Base-by-base conservation (phyloP, 2,329 filamentous ascomycete genomes). In the Colletotrichum eleusines region DNA sequence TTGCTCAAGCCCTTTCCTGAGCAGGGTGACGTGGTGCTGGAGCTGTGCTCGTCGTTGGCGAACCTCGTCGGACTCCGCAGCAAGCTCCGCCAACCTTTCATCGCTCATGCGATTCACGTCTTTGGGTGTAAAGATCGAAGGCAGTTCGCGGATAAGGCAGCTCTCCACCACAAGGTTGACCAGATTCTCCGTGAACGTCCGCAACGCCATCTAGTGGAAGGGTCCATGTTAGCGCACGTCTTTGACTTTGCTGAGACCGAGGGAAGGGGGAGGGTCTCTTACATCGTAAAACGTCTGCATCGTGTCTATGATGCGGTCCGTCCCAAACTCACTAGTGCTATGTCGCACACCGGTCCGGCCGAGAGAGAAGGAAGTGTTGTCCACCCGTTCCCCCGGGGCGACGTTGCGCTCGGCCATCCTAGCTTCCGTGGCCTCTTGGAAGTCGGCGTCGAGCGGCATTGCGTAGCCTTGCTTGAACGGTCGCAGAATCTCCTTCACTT, bases 111-210 rank as follows among this genome's bases (percentile, higher is more conserved):
- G 65, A 46, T 77, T 75, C 1, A 86, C 79, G 0, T 74, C 75
- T 0, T 76, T 76, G 1, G 82, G 77, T 0, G 80, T 84, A 40
- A 87, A 77, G 3, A 87, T 83, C 0, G 71, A 63, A 0, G 81
- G 78, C 0, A 87, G 68, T 1, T 82, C 79, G 0, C 67, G 74
- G 0, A 88, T 75, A 0, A 88, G 80, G 54, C 84, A 86, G 40
- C 83, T 83, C 73, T 88, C 86, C 0, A 86, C 78, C 0, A 81
- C 85, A 0, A 87, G 77, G n/a, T 81, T 85, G 23, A 83, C 78
- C 12, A 87, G 77, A 26, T 86, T 86, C 5, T 88, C 83, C 3
- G 83, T 78, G 58, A 87, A 86, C 0, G 81, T 83, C 16, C 81
- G 74, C 3, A 83, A 77, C 1, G 83, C 81, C 74, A 83, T 81